Evolutionary conservation across 2,329 filamentous ascomycete species (phyloP).

Genomic region (Talaromyces sp.): DNA sequence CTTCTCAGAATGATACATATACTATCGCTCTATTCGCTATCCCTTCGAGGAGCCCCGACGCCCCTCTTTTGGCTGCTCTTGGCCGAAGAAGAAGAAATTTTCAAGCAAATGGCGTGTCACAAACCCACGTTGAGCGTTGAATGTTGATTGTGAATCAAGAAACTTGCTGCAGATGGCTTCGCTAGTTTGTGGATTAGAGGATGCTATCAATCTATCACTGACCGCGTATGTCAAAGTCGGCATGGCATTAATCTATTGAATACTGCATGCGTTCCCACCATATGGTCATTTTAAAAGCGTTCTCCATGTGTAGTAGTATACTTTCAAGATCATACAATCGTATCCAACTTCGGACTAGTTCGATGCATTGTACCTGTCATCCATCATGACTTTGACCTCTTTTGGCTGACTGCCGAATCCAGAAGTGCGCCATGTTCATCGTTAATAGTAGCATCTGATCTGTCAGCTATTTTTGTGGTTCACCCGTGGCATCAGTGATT

Average conservation of each 20-base stretch:
- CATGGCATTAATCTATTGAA: neutral
- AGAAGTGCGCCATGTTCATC: neutral
- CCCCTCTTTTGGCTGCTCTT: neutral
- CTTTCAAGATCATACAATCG: neutral
- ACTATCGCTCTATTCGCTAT: neutral
- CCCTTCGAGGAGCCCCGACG: neutral
- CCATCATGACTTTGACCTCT: slow-evolving; percentile 4
- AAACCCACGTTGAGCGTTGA: slow-evolving; percentile 9
- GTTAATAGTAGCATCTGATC: slow-evolving; percentile 11
- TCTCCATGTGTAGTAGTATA: neutral
- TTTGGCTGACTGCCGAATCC: neutral
- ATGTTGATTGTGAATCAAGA: neutral
- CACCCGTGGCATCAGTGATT: neutral
- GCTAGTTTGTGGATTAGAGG: slow-evolving; percentile 10
- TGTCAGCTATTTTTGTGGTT: slow-evolving; percentile 10
- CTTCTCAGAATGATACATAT: slow-evolving; percentile 1
- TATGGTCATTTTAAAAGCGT: neutral
- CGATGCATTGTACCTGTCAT: neutral
- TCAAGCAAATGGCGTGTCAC: slow-evolving; percentile 8
- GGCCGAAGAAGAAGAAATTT: neutral
- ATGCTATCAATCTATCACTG: neutral
- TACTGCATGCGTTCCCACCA: neutral
- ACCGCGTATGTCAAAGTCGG: neutral
- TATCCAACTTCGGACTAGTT: neutral
- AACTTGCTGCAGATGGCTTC: slow-evolving; percentile 5